Evolutionary conservation across 176 grass and related monocot species (phyloP).

Genomic region (Avena atlantica): DNA sequence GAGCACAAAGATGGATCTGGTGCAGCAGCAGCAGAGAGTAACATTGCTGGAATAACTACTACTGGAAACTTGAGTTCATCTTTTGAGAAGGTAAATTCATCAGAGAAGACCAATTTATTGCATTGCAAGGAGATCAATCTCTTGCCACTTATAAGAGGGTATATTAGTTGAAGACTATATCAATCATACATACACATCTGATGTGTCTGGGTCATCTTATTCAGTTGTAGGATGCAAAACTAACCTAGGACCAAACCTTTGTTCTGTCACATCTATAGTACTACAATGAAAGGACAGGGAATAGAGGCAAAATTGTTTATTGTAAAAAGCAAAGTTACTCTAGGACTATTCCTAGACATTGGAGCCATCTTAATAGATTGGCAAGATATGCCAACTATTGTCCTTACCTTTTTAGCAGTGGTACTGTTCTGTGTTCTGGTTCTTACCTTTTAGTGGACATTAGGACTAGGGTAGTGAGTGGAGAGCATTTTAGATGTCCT

Average conservation of each 20-base stretch:
- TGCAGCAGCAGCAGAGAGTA: background rate
- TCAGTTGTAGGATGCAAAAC: background rate
- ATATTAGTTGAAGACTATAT: background rate
- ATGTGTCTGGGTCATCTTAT: background rate
- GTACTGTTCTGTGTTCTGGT: background rate
- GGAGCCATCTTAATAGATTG: conserved; percentile 3
- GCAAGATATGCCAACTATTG: background rate
- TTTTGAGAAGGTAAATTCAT: conserved; percentile 34
- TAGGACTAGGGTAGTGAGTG: background rate
- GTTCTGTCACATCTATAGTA: background rate
- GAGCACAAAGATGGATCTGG: conserved; percentile 35
- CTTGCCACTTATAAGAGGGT: background rate
- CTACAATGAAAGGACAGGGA: background rate
- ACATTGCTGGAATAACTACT: background rate
- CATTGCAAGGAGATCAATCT: background rate
- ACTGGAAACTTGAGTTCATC: conserved; percentile 14
- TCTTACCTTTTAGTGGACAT: background rate
- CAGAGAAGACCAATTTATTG: conserved; percentile 1
- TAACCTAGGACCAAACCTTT: conserved; percentile 14
- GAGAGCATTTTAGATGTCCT: conserved; percentile 5
- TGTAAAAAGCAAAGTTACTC: background rate
- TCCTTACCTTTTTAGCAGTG: conserved; percentile 4
- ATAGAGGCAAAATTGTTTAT: background rate
- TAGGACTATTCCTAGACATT: background rate
- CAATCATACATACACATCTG: background rate